Conservation (phyloP, 2,329 filamentous ascomycete species). For the Fusarium xyrophilum region DNA sequence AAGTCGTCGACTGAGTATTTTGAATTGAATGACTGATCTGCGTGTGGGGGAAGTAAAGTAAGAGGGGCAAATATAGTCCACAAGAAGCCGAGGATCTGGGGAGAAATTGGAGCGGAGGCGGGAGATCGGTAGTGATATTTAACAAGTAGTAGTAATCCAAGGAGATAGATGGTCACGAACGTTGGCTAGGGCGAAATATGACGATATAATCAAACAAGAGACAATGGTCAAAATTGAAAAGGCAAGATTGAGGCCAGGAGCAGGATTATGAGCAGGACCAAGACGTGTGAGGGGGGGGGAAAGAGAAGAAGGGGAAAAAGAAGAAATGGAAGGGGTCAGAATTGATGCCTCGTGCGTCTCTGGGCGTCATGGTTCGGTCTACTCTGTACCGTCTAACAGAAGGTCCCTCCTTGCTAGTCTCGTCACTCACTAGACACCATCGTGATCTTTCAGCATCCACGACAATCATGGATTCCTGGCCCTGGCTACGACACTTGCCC, state of each 20-base stretch:
- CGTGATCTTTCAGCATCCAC: conserved; percentile 39
- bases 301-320: conserved; percentile 32
- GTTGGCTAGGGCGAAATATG: conserved; percentile 1
- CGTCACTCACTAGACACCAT: conserved; percentile 39
- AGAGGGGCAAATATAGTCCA: conserved; percentile 21
- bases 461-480: conserved; percentile 38
- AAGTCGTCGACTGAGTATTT: conserved; percentile 10
- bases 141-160: not conserved
- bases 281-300: not conserved
- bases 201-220: conserved; percentile 10
- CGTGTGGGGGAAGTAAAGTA: conserved; percentile 27
- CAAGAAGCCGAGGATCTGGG: conserved; percentile 29
- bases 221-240: conserved; percentile 3
- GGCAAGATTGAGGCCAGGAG: conserved; percentile 5
- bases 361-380: conserved; percentile 43
- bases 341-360: conserved; percentile 35
- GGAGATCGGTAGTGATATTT: conserved; percentile 24
- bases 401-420: conserved; percentile 19
- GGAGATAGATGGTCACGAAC: not conserved
- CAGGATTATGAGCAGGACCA: not conserved
- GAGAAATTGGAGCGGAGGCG: conserved; percentile 20
- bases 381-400: conserved; percentile 32
- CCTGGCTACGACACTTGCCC: conserved; percentile 34
- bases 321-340: conserved; percentile 29
- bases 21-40: conserved; percentile 23